These are phyloP conservation scores for Fusarium guadeloupense DNA, from an alignment of 2,329 filamentous ascomycete species.

Conservation along the genomic window DNA sequence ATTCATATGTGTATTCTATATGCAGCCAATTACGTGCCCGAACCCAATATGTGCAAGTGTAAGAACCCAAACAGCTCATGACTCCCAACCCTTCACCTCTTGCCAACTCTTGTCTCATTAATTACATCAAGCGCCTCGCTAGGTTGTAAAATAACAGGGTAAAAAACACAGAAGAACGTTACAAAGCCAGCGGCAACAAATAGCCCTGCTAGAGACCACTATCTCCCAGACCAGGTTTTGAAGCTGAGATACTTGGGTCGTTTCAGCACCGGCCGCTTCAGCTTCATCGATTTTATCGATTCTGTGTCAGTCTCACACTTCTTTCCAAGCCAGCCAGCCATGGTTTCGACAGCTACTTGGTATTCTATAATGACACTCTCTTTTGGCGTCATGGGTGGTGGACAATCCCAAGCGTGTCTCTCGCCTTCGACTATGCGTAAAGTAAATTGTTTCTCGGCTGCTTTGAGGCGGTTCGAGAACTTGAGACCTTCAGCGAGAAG, in stretches of 20 bases:
- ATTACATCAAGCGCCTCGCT: constrained; percentile 30
- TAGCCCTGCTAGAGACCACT: constrained; percentile 21
- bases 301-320: constrained; percentile 50
- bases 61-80: neutral
- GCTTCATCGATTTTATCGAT: constrained; percentile 48
- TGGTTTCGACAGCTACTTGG: constrained; percentile 52
- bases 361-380: constrained; percentile 58
- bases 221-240: constrained; percentile 47
- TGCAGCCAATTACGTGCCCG: neutral
- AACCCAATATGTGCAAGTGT: constrained; percentile 5
- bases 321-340: constrained; percentile 54
- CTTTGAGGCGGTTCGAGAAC: constrained; percentile 66
- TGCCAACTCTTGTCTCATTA: constrained; percentile 13
- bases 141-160: constrained; percentile 5
- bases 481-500: constrained; percentile 67
- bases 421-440: constrained; percentile 57
- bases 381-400: constrained; percentile 55
- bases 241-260: constrained; percentile 47
- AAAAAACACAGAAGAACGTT: neutral
- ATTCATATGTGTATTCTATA: constrained; percentile 21
- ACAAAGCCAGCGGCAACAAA: neutral
- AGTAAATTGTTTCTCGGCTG: constrained; percentile 46
- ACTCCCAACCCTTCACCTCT: neutral
- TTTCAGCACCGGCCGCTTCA: constrained; percentile 45
- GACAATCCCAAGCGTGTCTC: constrained; percentile 61